phyloP scores from a whole-genome alignment of 2,329 filamentous ascomycete species.

The Colletotrichum zoysiae region DNA sequence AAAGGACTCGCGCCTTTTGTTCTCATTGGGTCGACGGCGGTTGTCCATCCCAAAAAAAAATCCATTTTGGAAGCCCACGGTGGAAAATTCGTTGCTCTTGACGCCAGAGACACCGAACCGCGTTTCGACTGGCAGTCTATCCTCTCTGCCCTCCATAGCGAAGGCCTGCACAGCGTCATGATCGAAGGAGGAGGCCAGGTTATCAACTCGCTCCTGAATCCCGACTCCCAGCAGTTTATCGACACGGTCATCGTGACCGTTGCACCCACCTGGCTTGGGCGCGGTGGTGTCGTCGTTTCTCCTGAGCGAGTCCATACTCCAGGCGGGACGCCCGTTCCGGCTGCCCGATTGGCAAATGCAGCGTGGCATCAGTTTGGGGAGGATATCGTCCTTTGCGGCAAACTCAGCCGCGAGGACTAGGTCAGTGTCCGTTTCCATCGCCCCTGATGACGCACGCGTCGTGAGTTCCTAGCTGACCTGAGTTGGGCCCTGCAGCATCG shows the following conservation, averaged over 20 bases:
- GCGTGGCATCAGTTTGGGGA: conserved; percentile 84
- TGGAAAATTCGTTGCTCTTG: conserved; percentile 64
- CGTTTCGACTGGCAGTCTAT: conserved; percentile 75
- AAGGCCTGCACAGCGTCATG: conserved; percentile 85
- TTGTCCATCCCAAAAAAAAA: conserved; percentile 56
- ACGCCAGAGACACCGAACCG: conserved; percentile 47
- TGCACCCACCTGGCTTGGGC: conserved; percentile 90
- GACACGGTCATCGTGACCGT: conserved; percentile 88
- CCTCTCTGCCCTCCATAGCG: conserved; percentile 65
- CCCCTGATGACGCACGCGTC: neutral
- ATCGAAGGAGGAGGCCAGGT: conserved; percentile 88
- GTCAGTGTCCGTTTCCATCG: conserved; percentile 1
- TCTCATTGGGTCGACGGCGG: conserved; percentile 62
- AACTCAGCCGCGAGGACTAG: conserved; percentile 52
- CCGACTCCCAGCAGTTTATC: conserved; percentile 71
- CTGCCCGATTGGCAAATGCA: conserved; percentile 74
- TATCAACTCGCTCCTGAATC: conserved; percentile 83
- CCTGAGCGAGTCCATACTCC: conserved; percentile 69
- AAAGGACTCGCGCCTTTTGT: conserved; percentile 81
- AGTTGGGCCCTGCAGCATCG: neutral
- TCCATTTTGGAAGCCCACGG: conserved; percentile 61
- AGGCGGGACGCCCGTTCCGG: conserved; percentile 66
- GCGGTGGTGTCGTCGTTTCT: conserved; percentile 82
- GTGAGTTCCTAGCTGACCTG: conserved; percentile 9
- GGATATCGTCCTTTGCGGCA: conserved; percentile 86